A percentile compares a stretch with the other conserved stretches of the same genome.
Conservation (phyloP, 805 yeast genomes). For the Suhomyces prunicola region DNA sequence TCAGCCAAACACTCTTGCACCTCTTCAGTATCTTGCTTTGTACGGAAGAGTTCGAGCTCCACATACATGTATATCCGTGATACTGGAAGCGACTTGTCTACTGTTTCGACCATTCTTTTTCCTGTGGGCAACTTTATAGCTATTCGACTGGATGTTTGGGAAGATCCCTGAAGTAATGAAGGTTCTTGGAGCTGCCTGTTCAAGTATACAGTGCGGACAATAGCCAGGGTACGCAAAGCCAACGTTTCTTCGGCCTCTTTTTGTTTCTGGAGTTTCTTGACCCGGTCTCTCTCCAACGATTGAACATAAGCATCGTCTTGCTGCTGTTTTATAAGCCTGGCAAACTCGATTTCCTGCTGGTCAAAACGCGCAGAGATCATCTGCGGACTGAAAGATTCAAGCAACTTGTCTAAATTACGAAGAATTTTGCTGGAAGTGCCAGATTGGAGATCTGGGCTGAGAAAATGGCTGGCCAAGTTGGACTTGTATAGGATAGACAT, state of each 20-base stretch:
- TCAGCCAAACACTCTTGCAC: slow-evolving; percentile 7
- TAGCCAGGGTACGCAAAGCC: neutral
- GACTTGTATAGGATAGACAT: slow-evolving; percentile 38
- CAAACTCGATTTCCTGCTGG: slow-evolving; percentile 38
- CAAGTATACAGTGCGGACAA: neutral
- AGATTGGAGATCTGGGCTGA: slow-evolving; percentile 17
- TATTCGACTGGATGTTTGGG: slow-evolving; percentile 14
- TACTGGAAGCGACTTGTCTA: slow-evolving; percentile 37
- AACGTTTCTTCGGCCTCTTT: slow-evolving; percentile 7
- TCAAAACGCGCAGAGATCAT: slow-evolving; percentile 35
- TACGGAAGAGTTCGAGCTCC: slow-evolving; percentile 33
- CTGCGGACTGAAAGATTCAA: slow-evolving; percentile 37
- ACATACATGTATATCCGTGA: slow-evolving; percentile 50
- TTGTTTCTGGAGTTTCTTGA: slow-evolving; percentile 48
- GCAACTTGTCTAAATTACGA: slow-evolving; percentile 20
- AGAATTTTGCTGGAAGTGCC: slow-evolving; percentile 23
- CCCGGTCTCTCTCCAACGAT: slow-evolving; percentile 48
- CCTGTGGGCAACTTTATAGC: slow-evolving; percentile 59
- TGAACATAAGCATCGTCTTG: slow-evolving; percentile 43
- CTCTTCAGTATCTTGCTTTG: slow-evolving; percentile 1
- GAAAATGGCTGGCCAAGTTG: slow-evolving; percentile 18
- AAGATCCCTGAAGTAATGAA: neutral
- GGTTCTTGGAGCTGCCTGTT: neutral
- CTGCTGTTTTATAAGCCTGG: slow-evolving; percentile 37
- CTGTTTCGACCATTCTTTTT: slow-evolving; percentile 43